Conservation (phyloP, 257 asterid genomes). For the Echites panduratus region DNA sequence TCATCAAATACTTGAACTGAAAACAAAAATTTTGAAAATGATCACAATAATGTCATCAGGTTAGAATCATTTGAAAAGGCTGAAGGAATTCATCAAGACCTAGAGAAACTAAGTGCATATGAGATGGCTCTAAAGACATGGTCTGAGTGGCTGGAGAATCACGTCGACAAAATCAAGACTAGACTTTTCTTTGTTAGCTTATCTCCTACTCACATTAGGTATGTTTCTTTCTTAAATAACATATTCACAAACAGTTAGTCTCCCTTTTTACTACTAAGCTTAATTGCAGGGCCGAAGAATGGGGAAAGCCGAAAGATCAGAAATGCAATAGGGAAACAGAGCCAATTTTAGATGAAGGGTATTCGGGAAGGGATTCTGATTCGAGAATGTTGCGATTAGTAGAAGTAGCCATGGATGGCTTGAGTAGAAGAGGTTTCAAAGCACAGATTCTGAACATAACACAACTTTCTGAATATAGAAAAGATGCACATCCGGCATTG, state of each 20-base stretch:
- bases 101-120: constrained; percentile 40
- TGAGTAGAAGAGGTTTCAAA: constrained; percentile 35
- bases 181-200: constrained; percentile 65
- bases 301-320: constrained; percentile 27
- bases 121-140: constrained; percentile 61
- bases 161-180: constrained; percentile 44
- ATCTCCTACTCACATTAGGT: constrained; percentile 38
- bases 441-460: constrained; percentile 55
- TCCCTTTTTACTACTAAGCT: too few relatives aligned
- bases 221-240: neutral
- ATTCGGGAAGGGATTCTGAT: constrained; percentile 33
- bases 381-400: constrained; percentile 33
- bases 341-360: constrained; percentile 28
- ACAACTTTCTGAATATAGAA: constrained; percentile 51
- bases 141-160: constrained; percentile 52
- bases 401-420: constrained; percentile 30
- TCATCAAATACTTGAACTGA: neutral
- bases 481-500: constrained; percentile 56
- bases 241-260: too few relatives aligned
- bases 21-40: neutral
- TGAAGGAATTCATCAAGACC: constrained; percentile 24
- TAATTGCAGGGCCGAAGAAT: constrained; percentile 30
- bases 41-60: constrained; percentile 22
- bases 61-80: constrained; percentile 39
- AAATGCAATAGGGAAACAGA: constrained; percentile 39